Evolutionary conservation across 2,329 filamentous ascomycete genomes (phyloP), one percentile per base, ranked within the genome.

Genomic region (Helotiales sp.): DNA sequence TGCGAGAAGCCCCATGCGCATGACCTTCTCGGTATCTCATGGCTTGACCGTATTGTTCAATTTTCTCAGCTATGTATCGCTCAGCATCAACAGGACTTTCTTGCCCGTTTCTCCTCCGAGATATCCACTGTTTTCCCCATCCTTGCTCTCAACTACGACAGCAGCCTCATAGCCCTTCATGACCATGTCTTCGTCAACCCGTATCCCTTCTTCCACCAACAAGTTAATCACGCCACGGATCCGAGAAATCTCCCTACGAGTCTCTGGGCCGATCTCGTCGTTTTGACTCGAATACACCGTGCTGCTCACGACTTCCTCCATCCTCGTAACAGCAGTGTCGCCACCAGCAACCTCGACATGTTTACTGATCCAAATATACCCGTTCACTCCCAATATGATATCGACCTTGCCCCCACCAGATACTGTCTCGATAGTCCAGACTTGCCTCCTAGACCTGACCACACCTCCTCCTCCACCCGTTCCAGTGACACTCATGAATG

Each of bases 201-300:
- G 88, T 50, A 96, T 82, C 0, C 93, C 92, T 52, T 91, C 88
- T 77, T 96, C 91, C 1, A 97, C 92, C 67, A 99, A 81, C 1
- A 93, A 91, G 65, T 89, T 87, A 64, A 99, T 91, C 65, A 96
- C 91, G 24, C 92, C 92, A 40, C 91, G 86, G 54, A 98, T 85
- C 67, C 94, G 85, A 17, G 93, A 89, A 79, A 99, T 97, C 83
- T 98, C 96, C 69, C 90, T 87, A 83, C 96, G 89, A 17, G 93
- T 95, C 59, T 88, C 87, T 1, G 88, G 82, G 24, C 87, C 83
- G 70, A 99, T 93, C 65, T 88, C 85, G 77, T 98, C 95, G 77
- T 99, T 99, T 82, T 97, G 93, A 77, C 92, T 96, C 64, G 92
- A 96, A 80, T 99, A 99, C 73, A 97, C 93, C 63, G 90, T 92